Conservation (phyloP, 2,329 filamentous ascomycete species). For the Aureobasidium sp. region DNA sequence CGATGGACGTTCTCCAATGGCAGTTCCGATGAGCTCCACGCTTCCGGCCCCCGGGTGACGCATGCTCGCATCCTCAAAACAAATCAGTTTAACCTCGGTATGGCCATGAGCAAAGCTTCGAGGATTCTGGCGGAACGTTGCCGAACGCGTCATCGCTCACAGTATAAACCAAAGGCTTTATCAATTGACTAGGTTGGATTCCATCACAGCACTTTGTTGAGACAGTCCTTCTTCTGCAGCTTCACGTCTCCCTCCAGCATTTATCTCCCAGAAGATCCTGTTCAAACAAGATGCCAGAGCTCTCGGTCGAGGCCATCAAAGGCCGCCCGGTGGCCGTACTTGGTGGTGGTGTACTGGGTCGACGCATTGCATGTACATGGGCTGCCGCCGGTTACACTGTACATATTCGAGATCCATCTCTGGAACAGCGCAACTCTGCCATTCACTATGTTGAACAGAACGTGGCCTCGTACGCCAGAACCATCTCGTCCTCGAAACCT, state of each 20-base stretch:
- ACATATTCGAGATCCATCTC: conserved; percentile 37
- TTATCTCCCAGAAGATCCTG: not conserved
- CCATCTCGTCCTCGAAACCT: conserved; percentile 4
- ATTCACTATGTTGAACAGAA: conserved; percentile 36
- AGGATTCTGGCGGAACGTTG: not conserved
- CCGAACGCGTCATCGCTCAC: not conserved
- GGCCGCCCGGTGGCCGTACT: conserved; percentile 34
- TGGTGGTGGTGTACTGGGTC: conserved; percentile 39
- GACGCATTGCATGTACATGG: conserved; percentile 35
- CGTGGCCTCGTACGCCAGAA: conserved; percentile 21
- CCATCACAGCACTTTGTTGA: not conserved
- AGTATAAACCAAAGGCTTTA: not conserved
- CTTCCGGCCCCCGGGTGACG: not conserved
- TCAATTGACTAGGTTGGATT: not conserved
- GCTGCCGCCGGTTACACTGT: conserved; percentile 39
- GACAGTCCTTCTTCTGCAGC: not conserved
- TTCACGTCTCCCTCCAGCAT: too few relatives aligned
- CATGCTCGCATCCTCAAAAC: not conserved
- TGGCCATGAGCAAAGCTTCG: not conserved
- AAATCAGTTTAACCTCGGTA: not conserved
- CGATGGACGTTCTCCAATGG: not conserved
- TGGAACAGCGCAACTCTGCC: conserved; percentile 32
- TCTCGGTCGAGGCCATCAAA: not conserved
- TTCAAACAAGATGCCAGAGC: not conserved
- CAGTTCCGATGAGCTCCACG: not conserved